A percentile compares a stretch with the other conserved stretches of the same genome.
Evolutionary conservation across 1,139 yeast genomes (phyloP).

Genomic region (Debaryomyces coudertii): DNA sequence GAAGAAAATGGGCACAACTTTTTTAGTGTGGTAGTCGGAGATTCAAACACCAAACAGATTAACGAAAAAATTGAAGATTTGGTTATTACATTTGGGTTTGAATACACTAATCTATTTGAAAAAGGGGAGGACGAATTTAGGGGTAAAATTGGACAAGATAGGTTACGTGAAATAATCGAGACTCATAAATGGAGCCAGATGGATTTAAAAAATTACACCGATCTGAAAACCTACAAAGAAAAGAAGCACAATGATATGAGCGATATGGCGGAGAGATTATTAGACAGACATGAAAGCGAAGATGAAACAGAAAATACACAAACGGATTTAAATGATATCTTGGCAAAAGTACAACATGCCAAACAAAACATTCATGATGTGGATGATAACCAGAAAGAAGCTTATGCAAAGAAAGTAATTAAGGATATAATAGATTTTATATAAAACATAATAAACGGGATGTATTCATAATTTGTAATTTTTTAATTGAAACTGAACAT

Average conservation of each 20-base stretch:
- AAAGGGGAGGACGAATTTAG: slow-evolving; percentile 30
- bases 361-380: slow-evolving; percentile 29
- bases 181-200: slow-evolving; percentile 44
- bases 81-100: slow-evolving; percentile 34
- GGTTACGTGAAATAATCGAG: slow-evolving; percentile 41
- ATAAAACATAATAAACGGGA: slow-evolving; percentile 15
- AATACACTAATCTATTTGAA: slow-evolving; percentile 29
- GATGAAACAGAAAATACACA: slow-evolving; percentile 13
- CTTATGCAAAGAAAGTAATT: slow-evolving; percentile 37
- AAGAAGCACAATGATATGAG: slow-evolving; percentile 27
- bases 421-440: slow-evolving; percentile 44
- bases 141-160: slow-evolving; percentile 31
- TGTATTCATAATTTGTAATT: slow-evolving; percentile 18
- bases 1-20: slow-evolving; percentile 23
- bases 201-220: slow-evolving; percentile 12
- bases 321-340: slow-evolving; percentile 31
- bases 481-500: slow-evolving; percentile 31
- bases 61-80: slow-evolving; percentile 34
- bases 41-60: slow-evolving; percentile 9
- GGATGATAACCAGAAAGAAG: slow-evolving; percentile 28
- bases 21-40: slow-evolving; percentile 32
- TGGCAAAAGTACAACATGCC: slow-evolving; percentile 36
- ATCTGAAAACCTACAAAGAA: slow-evolving; percentile 16
- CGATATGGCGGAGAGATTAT: slow-evolving; percentile 33
- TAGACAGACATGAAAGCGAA: slow-evolving; percentile 19